A percentile compares a stretch with the other conserved stretches of the same genome.
Conservation (phyloP, 805 yeast genomes). For the Scheffersomyces ergatensis region DNA sequence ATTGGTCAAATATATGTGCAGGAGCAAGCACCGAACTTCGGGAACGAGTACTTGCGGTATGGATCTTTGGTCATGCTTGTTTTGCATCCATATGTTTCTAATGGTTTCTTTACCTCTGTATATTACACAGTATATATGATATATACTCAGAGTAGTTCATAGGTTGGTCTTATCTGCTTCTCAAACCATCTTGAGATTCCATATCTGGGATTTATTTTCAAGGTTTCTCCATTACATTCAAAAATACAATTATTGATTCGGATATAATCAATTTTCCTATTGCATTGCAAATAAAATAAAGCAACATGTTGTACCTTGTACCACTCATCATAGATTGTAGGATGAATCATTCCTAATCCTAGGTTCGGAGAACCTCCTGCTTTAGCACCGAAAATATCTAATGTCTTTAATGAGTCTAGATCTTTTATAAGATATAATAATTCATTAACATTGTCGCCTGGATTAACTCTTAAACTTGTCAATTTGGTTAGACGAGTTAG, state of each 20-base stretch:
- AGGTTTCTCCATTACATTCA: slow-evolving; percentile 22
- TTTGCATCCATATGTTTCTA: too few species aligned
- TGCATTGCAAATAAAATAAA: slow-evolving; percentile 28
- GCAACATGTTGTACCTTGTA: slow-evolving; percentile 55
- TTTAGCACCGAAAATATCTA: slow-evolving; percentile 48
- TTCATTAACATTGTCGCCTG: slow-evolving; percentile 14
- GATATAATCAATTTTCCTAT: slow-evolving; percentile 34
- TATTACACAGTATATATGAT: too few species aligned
- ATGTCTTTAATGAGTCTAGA: slow-evolving; percentile 22
- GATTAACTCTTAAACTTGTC: slow-evolving; percentile 40
- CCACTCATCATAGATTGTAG: slow-evolving; percentile 58
- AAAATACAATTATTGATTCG: slow-evolving; percentile 51
- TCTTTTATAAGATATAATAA: slow-evolving; percentile 18
- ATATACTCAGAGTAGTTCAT: background rate
- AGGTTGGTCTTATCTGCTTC: slow-evolving; percentile 18
- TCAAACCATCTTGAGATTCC: slow-evolving; percentile 50
- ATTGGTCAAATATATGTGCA: background rate
- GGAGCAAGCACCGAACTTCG: background rate
- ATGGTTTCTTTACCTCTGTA: too few species aligned
- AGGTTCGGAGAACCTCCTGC: slow-evolving; percentile 54
- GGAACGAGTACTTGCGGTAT: background rate
- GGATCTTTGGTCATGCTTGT: too few species aligned
- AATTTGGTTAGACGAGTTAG: slow-evolving; percentile 17
- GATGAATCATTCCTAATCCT: slow-evolving; percentile 53
- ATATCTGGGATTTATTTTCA: slow-evolving; percentile 37